Conservation (phyloP, 805 yeast species). For the Myxozyma nipponensis region DNA sequence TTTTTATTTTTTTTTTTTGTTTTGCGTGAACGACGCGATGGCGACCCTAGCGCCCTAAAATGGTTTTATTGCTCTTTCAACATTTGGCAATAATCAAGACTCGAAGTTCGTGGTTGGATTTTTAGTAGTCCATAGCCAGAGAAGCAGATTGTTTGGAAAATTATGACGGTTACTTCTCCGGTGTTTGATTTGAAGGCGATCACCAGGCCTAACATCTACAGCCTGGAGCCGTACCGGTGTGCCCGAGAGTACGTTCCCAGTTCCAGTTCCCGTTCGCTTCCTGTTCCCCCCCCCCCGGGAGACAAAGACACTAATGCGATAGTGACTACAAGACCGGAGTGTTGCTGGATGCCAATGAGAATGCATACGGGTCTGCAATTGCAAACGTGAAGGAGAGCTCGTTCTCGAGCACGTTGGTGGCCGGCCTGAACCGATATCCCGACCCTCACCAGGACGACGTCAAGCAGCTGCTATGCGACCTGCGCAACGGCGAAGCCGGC, state of each 20-base stretch:
- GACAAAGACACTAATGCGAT: background rate
- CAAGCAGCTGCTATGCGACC: constrained; percentile 65
- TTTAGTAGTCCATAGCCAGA: background rate
- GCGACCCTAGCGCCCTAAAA: background rate
- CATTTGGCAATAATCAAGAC: background rate
- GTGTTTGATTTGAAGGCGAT: constrained; percentile 41
- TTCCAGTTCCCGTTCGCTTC: background rate
- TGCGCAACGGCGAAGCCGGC: constrained; percentile 51
- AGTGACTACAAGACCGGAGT: constrained; percentile 82
- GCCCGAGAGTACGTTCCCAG: constrained; percentile 65
- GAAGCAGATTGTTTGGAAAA: too few species aligned
- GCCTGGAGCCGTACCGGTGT: constrained; percentile 87
- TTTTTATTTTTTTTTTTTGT: too few species aligned
- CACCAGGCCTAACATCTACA: constrained; percentile 79
- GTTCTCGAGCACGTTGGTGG: constrained; percentile 45
- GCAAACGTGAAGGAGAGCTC: constrained; percentile 16
- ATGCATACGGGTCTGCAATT: constrained; percentile 85
- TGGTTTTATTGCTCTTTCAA: background rate
- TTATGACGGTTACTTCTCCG: constrained; percentile 25
- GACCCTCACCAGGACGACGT: constrained; percentile 88
- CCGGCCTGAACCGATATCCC: constrained; percentile 85
- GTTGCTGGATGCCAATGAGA: constrained; percentile 91
- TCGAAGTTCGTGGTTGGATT: background rate
- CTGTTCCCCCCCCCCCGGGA: constrained; percentile 1
- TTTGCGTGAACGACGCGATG: too few species aligned